A percentile compares a stretch with the other conserved stretches of the same genome.
Conservation (phyloP, 495 filamentous ascomycete species). For the Penicillium lividum region DNA sequence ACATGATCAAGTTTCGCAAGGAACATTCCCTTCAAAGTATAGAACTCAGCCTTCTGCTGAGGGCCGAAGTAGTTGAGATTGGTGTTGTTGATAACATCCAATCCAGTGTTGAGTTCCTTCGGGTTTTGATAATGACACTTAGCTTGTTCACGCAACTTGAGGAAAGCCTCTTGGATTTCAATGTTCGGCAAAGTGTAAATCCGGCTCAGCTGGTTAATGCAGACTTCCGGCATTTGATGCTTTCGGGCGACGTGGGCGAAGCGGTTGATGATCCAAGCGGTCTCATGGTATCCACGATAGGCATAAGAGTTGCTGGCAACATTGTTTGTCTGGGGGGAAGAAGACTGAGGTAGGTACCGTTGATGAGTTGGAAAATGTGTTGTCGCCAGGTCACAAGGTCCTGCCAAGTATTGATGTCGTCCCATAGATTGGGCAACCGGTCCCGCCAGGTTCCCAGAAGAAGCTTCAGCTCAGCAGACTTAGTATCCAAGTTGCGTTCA, state of each 20-base stretch:
- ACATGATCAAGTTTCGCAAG: conserved; percentile 86
- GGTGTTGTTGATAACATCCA: conserved; percentile 99
- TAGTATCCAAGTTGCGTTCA: conserved; percentile 81
- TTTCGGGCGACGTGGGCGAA: conserved; percentile 98
- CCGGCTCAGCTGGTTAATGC: conserved; percentile 91
- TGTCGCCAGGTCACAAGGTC: conserved; percentile 98
- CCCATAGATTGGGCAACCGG: conserved; percentile 94
- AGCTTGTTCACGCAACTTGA: conserved; percentile 95
- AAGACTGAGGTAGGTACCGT: conserved; percentile 84
- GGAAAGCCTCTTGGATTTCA: conserved; percentile 98
- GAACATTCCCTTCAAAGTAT: conserved; percentile 99
- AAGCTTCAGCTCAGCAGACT: conserved; percentile 93
- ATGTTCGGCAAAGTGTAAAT: conserved; percentile 99
- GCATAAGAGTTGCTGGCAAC: conserved; percentile 86
- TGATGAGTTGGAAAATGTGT: conserved; percentile 98
- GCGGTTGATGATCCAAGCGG: conserved; percentile 99
- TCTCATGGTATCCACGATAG: conserved; percentile 97
- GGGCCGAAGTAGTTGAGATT: conserved; percentile 97
- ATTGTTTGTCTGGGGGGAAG: conserved; percentile 79
- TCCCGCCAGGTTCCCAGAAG: conserved; percentile 95
- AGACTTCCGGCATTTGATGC: conserved; percentile 94
- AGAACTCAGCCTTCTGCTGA: conserved; percentile 97
- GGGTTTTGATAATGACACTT: conserved; percentile 98
- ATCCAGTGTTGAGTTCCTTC: conserved; percentile 81
- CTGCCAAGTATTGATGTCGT: conserved; percentile 99